Evolutionary conservation across 1,139 yeast genomes (phyloP).

Genomic region (Petasospora fabianii): DNA sequence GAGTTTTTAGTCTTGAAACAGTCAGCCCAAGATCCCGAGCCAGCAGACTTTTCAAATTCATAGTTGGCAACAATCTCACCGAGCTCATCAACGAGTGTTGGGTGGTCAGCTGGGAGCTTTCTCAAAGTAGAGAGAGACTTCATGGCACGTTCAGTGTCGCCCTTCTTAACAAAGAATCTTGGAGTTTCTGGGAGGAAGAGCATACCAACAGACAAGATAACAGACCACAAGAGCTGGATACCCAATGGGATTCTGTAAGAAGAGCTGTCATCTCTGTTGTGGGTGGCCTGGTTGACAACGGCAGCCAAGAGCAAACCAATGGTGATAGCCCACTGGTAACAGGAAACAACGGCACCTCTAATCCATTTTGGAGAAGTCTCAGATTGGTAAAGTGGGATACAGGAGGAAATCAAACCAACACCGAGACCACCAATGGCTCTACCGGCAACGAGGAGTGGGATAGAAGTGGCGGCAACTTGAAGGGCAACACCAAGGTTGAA

Average conservation of each 20-base stretch:
- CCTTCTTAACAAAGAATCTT: conserved; percentile 52
- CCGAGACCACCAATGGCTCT: conserved; percentile 62
- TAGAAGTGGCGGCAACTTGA: conserved; percentile 53
- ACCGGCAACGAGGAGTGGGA: conserved; percentile 49
- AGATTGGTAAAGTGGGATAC: conserved; percentile 63
- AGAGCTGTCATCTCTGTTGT: conserved; percentile 44
- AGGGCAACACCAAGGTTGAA: conserved; percentile 58
- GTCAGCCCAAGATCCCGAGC: conserved; percentile 34
- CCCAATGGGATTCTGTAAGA: conserved; percentile 63
- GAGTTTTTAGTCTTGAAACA: conserved; percentile 29
- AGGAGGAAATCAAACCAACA: conserved; percentile 66
- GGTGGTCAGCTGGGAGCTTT: conserved; percentile 39
- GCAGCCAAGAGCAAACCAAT: conserved; percentile 67
- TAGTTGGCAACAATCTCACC: conserved; percentile 39
- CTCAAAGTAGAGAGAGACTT: conserved; percentile 40
- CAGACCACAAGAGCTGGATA: conserved; percentile 51
- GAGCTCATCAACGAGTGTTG: conserved; percentile 36
- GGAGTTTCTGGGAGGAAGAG: conserved; percentile 66
- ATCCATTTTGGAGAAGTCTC: conserved; percentile 66
- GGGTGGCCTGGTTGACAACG: conserved; percentile 63
- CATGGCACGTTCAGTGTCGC: conserved; percentile 43
- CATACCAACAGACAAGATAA: conserved; percentile 51
- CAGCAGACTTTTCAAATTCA: conserved; percentile 37
- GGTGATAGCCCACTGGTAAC: conserved; percentile 66
- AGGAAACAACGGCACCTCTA: conserved; percentile 65